Evolutionary conservation across 148 eudicot genomes (phyloP), one percentile per base, ranked within the genome.

Genomic region (Fagopyrum esculentum): DNA sequence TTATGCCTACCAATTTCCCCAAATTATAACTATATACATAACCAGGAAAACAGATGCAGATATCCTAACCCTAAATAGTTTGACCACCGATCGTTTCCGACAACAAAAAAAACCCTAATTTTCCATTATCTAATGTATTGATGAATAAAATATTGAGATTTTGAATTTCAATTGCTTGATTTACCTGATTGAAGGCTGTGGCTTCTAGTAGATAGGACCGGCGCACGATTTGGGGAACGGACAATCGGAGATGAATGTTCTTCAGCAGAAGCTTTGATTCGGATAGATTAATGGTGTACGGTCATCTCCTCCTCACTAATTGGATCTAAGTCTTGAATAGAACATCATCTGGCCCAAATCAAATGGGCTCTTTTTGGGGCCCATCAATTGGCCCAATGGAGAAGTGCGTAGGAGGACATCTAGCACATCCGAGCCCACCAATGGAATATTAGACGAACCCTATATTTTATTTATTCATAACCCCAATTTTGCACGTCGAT

Each of bases 181-280:
- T 61, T 61, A 61, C 68, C 68, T 61, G 68, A 61, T 61, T 61
- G 68, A 61, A 61, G 16, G 29, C 9, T 29, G 15, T 61, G 43
- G 68, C 68, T 29, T 40, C 43, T 61, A 13, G 3, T 10, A 6
- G 43, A 61, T 29, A 29, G 16, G 8, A 61, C 35, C 13, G 11
- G 10, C 44, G 3, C 43, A 22, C 68, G 43, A 61, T 61, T 61
- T 61, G 68, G 68, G 68, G 68, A 61, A 61, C n/a, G 59, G 19
- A 0, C 4, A 54, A 54, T 13, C 59, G 12, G 59, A 57, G 22
- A 61, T n/a, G 68, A 26, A 11, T 6, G 3, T 59, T 19, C 19
- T 22, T 10, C 30, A 22, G 35, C 30, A 59, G 68, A 29, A 61
- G 68, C 68, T 26, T 29, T 26, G 43, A 9, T 13, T 9, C 43